These are phyloP conservation scores for Nadsonia fulvescens DNA, from an alignment of 805 yeast genomes.

Conservation along the genomic window DNA sequence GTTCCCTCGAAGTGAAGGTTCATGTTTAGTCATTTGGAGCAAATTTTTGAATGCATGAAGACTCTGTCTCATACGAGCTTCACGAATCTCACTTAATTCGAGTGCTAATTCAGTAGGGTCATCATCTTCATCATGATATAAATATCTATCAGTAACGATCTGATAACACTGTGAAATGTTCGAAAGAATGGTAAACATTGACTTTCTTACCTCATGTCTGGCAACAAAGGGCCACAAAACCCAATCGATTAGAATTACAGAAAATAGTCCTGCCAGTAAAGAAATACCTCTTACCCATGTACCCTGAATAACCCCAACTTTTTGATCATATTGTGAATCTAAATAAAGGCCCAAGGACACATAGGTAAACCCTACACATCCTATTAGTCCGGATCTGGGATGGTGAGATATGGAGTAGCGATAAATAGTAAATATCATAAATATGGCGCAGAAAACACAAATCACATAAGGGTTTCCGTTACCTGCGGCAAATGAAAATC, in stretches of 20 bases:
- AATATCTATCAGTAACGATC: constrained; percentile 28
- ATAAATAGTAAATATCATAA: constrained; percentile 19
- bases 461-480: constrained; percentile 24
- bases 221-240: constrained; percentile 31
- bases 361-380: constrained; percentile 24
- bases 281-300: constrained; percentile 26
- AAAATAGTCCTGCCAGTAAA: constrained; percentile 22
- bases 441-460: constrained; percentile 23
- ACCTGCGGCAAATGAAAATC: constrained; percentile 25
- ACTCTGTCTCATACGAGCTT: constrained; percentile 29
- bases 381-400: constrained; percentile 27
- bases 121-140: constrained; percentile 29
- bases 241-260: constrained; percentile 26
- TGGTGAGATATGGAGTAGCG: constrained; percentile 22
- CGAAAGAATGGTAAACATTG: constrained; percentile 23
- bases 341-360: constrained; percentile 19
- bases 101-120: constrained; percentile 28
- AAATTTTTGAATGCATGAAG: constrained; percentile 23
- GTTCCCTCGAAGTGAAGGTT: constrained; percentile 20
- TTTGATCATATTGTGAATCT: constrained; percentile 1
- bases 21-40: constrained; percentile 20
- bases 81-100: constrained; percentile 27
- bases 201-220: constrained; percentile 23
- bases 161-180: constrained; percentile 30
- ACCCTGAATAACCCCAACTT: constrained; percentile 14